These are phyloP conservation scores for Hypocreales sp. DNA, from an alignment of 2,329 filamentous ascomycete species.

Conservation along the genomic window DNA sequence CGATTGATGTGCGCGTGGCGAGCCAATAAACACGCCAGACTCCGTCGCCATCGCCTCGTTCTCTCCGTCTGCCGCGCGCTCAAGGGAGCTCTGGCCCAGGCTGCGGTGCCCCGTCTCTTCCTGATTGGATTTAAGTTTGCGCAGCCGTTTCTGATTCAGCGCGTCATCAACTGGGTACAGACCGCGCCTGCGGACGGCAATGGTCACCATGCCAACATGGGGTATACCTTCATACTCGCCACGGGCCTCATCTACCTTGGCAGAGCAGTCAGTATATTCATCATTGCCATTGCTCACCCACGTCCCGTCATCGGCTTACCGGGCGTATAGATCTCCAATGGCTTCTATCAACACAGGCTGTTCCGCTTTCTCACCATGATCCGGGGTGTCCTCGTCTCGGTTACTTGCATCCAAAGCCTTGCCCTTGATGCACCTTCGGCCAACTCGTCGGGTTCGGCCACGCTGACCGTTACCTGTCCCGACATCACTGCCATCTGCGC, in stretches of 20 bases:
- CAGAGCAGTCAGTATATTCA: slow-evolving; percentile 4
- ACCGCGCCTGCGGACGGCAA: too few relatives aligned
- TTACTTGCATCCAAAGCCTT: slow-evolving; percentile 11
- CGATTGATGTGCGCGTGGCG: too few relatives aligned
- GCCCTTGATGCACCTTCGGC: slow-evolving; percentile 13
- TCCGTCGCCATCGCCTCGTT: too few relatives aligned
- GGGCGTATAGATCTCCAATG: slow-evolving; percentile 3
- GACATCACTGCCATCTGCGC: slow-evolving; percentile 24
- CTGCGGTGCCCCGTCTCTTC: slow-evolving; percentile 3
- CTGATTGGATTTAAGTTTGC: slow-evolving; percentile 9
- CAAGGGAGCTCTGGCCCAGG: background rate
- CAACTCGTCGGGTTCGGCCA: slow-evolving; percentile 17
- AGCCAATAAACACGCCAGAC: background rate
- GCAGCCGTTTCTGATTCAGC: slow-evolving; percentile 8
- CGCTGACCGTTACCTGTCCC: slow-evolving; percentile 27
- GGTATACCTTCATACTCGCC: slow-evolving; percentile 7
- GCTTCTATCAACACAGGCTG: slow-evolving; percentile 10
- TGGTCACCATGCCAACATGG: too few relatives aligned
- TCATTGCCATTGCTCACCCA: too few relatives aligned
- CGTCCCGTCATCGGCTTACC: background rate
- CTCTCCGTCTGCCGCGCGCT: background rate
- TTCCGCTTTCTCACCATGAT: slow-evolving; percentile 14
- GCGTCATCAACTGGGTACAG: slow-evolving; percentile 1
- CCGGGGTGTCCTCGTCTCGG: slow-evolving; percentile 13
- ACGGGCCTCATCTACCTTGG: slow-evolving; percentile 6